Conservation (phyloP, 179 eudicot species). For the Carnegiea gigantea region DNA sequence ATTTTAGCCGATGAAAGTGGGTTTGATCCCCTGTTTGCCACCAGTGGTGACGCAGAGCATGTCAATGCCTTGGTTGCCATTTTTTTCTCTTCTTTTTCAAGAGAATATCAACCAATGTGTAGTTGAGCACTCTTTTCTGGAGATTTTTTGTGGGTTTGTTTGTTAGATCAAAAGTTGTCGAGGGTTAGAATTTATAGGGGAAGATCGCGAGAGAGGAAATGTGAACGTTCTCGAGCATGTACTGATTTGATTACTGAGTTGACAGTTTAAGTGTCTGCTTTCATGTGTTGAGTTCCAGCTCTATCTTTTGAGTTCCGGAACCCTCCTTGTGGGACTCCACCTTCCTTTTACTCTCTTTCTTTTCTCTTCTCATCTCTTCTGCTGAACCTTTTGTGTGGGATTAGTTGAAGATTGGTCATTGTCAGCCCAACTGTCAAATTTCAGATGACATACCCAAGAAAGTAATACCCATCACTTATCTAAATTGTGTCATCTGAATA, state of each 20-base stretch:
- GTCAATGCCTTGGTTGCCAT: conserved; percentile 34
- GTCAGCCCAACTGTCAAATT: background rate
- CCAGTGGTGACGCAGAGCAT: conserved; percentile 19
- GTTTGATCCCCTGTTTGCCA: background rate
- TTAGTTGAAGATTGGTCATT: background rate
- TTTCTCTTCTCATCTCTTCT: background rate
- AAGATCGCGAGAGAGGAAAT: background rate
- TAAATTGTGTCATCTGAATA: no score
- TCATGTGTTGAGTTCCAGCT: conserved; percentile 1
- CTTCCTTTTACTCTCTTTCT: background rate
- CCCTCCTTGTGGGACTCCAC: background rate
- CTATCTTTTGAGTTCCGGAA: background rate
- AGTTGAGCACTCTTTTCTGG: background rate
- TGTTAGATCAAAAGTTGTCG: background rate
- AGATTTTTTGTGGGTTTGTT: background rate
- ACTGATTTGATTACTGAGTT: background rate
- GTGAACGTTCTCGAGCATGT: background rate
- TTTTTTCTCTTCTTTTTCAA: background rate
- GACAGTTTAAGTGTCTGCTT: background rate
- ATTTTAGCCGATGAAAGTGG: background rate
- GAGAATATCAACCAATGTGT: background rate
- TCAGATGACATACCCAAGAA: background rate
- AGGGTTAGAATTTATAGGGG: background rate
- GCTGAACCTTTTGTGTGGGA: background rate
- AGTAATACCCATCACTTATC: no score